Base-by-base conservation (phyloP, 1,284 basidiomycete genomes). In the Microbotryum saponariae region DNA sequence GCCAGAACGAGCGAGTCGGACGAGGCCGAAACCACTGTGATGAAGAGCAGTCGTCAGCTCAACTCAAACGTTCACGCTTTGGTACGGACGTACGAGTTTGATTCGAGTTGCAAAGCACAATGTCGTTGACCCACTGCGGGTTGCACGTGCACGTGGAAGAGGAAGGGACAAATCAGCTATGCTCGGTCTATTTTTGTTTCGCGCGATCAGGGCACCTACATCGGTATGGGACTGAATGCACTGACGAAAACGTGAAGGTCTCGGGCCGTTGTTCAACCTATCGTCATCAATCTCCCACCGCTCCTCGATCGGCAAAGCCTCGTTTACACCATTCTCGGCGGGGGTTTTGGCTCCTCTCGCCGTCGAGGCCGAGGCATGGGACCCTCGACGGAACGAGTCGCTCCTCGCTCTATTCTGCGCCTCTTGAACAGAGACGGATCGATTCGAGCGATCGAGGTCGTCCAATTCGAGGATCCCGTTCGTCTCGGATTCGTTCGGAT, bases 41-140 rank as follows among this genome's bases (percentile, higher is more conserved):
- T 18, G 9, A 61, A 12, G 29, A 37, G 37, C 21, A 51, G 31
- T 18, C 16, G 51, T 52, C 10, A 54, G 57, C n/a, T 18, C 4
- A 23, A 12, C 18, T 16, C 2, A 29, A 48, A 4, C 25, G 37
- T 18, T 16, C 14, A 3, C 31, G 9, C 31, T 18, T 18, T 42
- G 7, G 18, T 50, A 9, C 5, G 18, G 29, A 23, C 81, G 59
- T 59, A 87, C 88, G 78, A 3, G 91, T 97, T 74, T 94, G 91
- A 70, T 97, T 92, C 66, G 85, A 80, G 73, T 97, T 94, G 77
- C 89, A 93, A 16, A 98, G 81, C 8, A 93, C 74, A 62, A 98
- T 85, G 72, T 97, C 94, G 75, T 97, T 97, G 52, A 97, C 85
- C 96, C 94, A 98, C 77, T 97, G 92, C 0, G 87, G 85, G 62